Evolutionary conservation across 305 asterid species (phyloP).

Genomic region (Fraxinus paxiana): DNA sequence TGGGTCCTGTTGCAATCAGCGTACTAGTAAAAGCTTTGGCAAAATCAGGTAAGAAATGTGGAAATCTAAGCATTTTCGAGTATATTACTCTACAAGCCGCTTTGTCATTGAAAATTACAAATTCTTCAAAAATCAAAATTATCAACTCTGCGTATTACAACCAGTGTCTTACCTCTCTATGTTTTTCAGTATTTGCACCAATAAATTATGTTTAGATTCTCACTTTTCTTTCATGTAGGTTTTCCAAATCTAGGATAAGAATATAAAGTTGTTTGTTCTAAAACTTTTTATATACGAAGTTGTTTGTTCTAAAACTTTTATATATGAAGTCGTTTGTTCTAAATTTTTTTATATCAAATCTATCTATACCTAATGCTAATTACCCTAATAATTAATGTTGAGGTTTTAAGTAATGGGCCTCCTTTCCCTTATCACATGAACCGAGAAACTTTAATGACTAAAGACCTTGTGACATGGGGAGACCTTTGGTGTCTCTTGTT

Average conservation of each 20-base stretch:
- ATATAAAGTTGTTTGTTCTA: neutral
- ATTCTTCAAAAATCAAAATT: neutral
- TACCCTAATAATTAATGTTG: neutral
- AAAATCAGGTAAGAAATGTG: slow-evolving; percentile 50
- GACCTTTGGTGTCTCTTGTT: neutral
- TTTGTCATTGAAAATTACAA: neutral
- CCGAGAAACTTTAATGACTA: neutral
- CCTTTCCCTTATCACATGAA: neutral
- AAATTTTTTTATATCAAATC: neutral
- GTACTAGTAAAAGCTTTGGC: slow-evolving; percentile 75
- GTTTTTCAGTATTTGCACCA: neutral
- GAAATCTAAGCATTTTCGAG: neutral
- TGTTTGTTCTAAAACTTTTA: neutral
- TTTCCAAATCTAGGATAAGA: neutral
- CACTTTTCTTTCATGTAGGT: neutral
- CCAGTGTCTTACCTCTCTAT: neutral
- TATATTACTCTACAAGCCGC: neutral
- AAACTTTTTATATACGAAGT: neutral
- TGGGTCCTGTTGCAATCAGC: slow-evolving; percentile 80
- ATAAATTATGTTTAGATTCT: neutral
- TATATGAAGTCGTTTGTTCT: neutral
- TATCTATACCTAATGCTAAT: neutral
- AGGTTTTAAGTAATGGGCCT: neutral
- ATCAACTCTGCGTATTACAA: neutral
- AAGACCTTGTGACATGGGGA: neutral